Conservation (phyloP, 1,284 basidiomycete species). For the Ganoderma boninense region DNA sequence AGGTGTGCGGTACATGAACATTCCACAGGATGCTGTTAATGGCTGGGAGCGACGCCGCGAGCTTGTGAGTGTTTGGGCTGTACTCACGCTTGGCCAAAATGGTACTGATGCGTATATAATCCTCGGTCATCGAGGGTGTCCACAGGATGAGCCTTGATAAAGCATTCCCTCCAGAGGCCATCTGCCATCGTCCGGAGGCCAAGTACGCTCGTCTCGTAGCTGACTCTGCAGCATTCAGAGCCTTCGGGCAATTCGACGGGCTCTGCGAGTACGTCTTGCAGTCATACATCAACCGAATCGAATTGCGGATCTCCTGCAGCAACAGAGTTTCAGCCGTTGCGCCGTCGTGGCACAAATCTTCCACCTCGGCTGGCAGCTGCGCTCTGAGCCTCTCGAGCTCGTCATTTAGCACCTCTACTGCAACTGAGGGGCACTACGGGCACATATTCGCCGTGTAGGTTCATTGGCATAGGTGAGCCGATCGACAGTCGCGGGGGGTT, state of each 20-base stretch:
- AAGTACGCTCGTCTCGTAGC: slow-evolving; percentile 42
- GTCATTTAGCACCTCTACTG: slow-evolving; percentile 32
- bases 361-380: background rate
- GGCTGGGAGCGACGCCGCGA: slow-evolving; percentile 27
- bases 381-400: background rate
- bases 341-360: background rate
- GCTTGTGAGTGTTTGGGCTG: slow-evolving; percentile 42
- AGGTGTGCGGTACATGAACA: background rate
- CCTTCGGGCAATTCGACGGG: slow-evolving; percentile 42
- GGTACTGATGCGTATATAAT: background rate
- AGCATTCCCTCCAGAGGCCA: background rate
- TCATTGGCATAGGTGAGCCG: slow-evolving; percentile 17
- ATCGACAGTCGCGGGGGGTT: background rate
- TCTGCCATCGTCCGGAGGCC: slow-evolving; percentile 6
- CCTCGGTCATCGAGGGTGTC: background rate
- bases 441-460: slow-evolving; percentile 16
- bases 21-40: slow-evolving; percentile 34
- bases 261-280: slow-evolving; percentile 40
- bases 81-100: slow-evolving; percentile 12
- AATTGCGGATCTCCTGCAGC: slow-evolving; percentile 46
- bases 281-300: slow-evolving; percentile 46
- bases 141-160: background rate
- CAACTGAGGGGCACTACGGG: slow-evolving; percentile 18
- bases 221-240: slow-evolving; percentile 32
- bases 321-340: background rate